Percentiles rank a stretch among this genome's conserved stretches.
These are phyloP conservation scores for Lepidium aucheri DNA, from an alignment of 345 rosid species.

Conservation along the genomic window DNA sequence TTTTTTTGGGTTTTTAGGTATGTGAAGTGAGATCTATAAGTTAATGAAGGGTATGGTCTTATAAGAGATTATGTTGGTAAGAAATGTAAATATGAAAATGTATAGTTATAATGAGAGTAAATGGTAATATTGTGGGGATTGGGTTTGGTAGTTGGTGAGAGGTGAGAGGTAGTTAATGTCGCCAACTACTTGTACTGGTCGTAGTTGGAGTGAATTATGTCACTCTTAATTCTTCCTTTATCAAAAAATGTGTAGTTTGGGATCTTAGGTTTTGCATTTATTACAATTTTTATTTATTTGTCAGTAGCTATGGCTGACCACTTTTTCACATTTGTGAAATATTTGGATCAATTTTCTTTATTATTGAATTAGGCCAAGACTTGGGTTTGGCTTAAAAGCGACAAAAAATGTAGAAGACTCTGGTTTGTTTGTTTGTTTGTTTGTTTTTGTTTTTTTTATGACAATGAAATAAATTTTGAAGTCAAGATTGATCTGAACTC, in stretches of 20 bases:
- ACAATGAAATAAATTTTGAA: no score
- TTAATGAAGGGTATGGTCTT: not conserved
- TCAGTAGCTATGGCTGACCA: no score
- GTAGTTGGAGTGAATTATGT: slow-evolving; percentile 44
- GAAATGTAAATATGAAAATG: slow-evolving; percentile 16
- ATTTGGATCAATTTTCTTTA: no score
- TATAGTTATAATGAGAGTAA: slow-evolving; percentile 14
- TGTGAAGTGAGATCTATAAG: not conserved
- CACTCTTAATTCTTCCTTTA: slow-evolving; percentile 32
- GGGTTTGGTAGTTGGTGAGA: slow-evolving; percentile 34
- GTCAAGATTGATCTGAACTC: no score
- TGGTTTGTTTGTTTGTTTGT: not conserved
- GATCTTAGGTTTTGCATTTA: slow-evolving; percentile 19
- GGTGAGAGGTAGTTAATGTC: slow-evolving; percentile 53
- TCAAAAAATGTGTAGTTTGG: slow-evolving; percentile 7
- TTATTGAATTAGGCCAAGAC: no score
- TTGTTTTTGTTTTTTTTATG: not conserved
- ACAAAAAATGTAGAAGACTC: no score
- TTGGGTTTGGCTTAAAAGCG: no score
- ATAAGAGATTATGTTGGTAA: slow-evolving; percentile 11
- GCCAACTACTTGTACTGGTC: slow-evolving; percentile 45
- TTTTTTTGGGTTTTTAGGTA: not conserved
- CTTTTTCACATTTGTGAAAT: no score
- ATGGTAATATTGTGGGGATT: slow-evolving; percentile 18
- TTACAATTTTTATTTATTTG: no score